Evolutionary conservation across 805 yeast genomes (phyloP).

Genomic region (Metschnikowia reukaufii): DNA sequence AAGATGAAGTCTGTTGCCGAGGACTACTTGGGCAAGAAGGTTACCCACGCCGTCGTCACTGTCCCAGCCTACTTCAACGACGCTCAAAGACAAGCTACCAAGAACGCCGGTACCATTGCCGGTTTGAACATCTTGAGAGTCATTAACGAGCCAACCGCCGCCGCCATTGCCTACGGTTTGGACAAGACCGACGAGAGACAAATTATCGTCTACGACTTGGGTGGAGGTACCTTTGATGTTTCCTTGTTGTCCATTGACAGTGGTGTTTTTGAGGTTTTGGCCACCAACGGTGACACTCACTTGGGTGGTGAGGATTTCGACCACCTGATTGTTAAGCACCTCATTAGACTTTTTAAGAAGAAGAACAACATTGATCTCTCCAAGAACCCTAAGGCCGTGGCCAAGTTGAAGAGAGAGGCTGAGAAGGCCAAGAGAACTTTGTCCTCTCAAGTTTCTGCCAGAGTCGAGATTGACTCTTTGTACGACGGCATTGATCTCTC

Average conservation of each 20-base stretch:
- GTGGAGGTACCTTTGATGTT: constrained; percentile 27
- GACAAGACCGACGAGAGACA: constrained; percentile 25
- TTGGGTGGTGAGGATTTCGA: constrained; percentile 27
- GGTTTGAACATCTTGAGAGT: constrained; percentile 25
- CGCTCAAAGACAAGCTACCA: constrained; percentile 25
- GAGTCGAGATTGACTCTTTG: constrained; percentile 23
- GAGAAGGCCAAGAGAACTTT: constrained; percentile 26
- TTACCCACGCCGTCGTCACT: constrained; percentile 25
- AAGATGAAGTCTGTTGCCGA: constrained; percentile 64
- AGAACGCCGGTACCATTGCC: constrained; percentile 24
- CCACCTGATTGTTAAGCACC: constrained; percentile 22
- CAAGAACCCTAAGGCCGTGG: constrained; percentile 22
- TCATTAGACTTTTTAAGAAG: constrained; percentile 22
- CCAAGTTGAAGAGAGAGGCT: constrained; percentile 26
- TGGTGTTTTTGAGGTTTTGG: constrained; percentile 25
- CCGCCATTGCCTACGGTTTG: constrained; percentile 32
- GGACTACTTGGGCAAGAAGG: constrained; percentile 24
- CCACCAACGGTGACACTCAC: constrained; percentile 42
- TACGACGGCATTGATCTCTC: constrained; percentile 24
- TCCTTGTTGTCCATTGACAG: constrained; percentile 25
- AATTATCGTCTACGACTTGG: constrained; percentile 24
- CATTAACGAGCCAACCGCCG: constrained; percentile 25
- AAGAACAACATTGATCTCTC: constrained; percentile 20
- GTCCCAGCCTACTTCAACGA: constrained; percentile 26
- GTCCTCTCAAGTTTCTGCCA: constrained; percentile 22